Evolutionary conservation across 768 basidiomycete species (phyloP).

Genomic region (Trichaptum fuscoviolaceum): DNA sequence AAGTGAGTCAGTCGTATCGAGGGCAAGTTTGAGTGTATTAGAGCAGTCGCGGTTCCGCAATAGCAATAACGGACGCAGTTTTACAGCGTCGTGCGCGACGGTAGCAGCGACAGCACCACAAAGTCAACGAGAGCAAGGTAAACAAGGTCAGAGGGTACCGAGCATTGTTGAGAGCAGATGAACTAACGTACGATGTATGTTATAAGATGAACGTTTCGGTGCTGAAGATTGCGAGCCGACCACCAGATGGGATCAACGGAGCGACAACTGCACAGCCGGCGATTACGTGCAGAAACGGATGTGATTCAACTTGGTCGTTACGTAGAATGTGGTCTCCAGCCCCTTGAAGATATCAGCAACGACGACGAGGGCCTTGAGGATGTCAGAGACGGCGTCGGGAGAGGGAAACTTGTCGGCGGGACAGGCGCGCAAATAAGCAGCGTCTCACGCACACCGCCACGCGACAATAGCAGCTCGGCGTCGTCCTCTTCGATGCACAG

Average conservation of each 20-base stretch:
- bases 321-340: background rate
- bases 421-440: constrained; percentile 1
- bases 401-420: constrained; percentile 12
- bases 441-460: constrained; percentile 1
- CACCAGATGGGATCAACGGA: background rate
- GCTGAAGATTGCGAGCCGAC: background rate
- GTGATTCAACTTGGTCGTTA: background rate
- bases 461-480: background rate
- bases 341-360: background rate
- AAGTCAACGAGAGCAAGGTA: background rate
- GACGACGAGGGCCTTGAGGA: constrained; percentile 7
- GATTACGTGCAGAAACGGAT: background rate
- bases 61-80: background rate
- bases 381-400: constrained; percentile 11
- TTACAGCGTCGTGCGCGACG: background rate
- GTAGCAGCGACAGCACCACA: background rate
- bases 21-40: background rate
- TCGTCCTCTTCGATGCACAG: background rate
- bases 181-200: background rate
- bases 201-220: background rate
- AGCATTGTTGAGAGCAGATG: background rate
- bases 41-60: background rate
- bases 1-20: background rate
- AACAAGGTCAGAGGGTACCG: background rate
- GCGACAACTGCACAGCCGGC: background rate